phyloP scores from a whole-genome alignment of 169 alveolate species.

The Cryptosporidium sp. region DNA sequence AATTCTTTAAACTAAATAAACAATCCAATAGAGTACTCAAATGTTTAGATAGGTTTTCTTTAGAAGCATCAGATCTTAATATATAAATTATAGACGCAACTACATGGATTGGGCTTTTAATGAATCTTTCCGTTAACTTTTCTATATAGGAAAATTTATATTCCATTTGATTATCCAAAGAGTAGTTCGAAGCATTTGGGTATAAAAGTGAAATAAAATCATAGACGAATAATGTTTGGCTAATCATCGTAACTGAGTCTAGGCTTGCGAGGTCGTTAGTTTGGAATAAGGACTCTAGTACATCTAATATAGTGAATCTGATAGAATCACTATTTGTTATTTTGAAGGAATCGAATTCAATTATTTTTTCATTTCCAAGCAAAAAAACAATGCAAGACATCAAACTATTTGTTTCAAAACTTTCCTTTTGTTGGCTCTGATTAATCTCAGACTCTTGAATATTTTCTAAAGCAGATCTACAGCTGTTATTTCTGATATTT shows the following conservation, averaged over 20 bases:
- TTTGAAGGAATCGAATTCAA: conserved; percentile 36
- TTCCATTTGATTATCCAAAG: background rate
- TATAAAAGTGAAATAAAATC: conserved; percentile 1
- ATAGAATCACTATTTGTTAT: background rate
- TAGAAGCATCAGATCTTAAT: background rate
- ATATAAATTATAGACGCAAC: conserved; percentile 29
- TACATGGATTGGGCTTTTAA: conserved; percentile 52
- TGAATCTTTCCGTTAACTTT: conserved; percentile 1
- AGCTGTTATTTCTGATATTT: background rate
- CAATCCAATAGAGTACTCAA: conserved; percentile 11
- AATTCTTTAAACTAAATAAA: conserved; percentile 26
- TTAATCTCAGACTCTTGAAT: background rate
- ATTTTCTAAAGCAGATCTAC: background rate
- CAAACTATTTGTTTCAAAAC: conserved; percentile 19
- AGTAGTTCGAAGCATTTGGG: background rate
- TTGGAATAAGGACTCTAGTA: conserved; percentile 25
- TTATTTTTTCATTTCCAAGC: conserved; percentile 23
- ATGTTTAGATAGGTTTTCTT: background rate
- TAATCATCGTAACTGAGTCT: conserved; percentile 28
- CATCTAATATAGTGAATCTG: conserved; percentile 22
- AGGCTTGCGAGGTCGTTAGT: conserved; percentile 18
- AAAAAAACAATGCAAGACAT: conserved; percentile 31
- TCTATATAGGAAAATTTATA: background rate
- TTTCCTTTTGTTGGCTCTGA: background rate
- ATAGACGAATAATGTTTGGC: conserved; percentile 37